These are phyloP conservation scores for Didymella keratinophila DNA, from an alignment of 2,329 filamentous ascomycete genomes.

Conservation along the genomic window DNA sequence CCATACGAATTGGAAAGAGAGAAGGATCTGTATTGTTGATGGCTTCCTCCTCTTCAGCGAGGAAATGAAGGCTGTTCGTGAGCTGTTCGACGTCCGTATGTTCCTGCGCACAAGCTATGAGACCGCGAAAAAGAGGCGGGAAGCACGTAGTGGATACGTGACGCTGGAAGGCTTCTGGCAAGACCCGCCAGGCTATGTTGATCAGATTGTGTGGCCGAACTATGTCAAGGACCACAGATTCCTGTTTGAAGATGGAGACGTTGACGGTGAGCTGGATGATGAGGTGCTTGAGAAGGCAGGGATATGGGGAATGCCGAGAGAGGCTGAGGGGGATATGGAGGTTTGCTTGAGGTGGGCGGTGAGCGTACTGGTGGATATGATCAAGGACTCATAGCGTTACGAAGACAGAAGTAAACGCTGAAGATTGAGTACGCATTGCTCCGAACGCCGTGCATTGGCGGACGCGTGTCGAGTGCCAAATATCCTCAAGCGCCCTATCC, in stretches of 20 bases:
- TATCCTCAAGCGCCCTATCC: conserved; percentile 9
- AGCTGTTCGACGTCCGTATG: conserved; percentile 75
- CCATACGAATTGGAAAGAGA: conserved; percentile 26
- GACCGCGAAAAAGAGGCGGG: conserved; percentile 69
- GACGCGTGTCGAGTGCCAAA: conserved; percentile 1
- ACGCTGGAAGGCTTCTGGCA: conserved; percentile 89
- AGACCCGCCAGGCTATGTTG: conserved; percentile 93
- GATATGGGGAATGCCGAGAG: conserved; percentile 51
- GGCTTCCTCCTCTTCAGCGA: conserved; percentile 85
- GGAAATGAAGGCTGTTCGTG: conserved; percentile 60
- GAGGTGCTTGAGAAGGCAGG: conserved; percentile 42
- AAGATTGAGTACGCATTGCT: conserved; percentile 8
- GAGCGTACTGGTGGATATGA: conserved; percentile 31
- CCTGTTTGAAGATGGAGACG: conserved; percentile 76
- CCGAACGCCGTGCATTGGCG: conserved; percentile 12
- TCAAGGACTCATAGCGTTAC: conserved; percentile 23
- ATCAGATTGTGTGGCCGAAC: conserved; percentile 94
- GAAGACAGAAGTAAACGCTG: background rate
- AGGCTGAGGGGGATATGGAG: conserved; percentile 46
- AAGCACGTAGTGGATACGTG: conserved; percentile 77
- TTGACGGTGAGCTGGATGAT: conserved; percentile 63
- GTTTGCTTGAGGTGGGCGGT: conserved; percentile 45
- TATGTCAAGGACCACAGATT: conserved; percentile 84
- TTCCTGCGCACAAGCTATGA: conserved; percentile 74
- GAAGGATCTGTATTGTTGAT: conserved; percentile 72